These are phyloP conservation scores for Elsinoe perseae DNA, from an alignment of 2,329 filamentous ascomycete genomes.

Conservation along the genomic window DNA sequence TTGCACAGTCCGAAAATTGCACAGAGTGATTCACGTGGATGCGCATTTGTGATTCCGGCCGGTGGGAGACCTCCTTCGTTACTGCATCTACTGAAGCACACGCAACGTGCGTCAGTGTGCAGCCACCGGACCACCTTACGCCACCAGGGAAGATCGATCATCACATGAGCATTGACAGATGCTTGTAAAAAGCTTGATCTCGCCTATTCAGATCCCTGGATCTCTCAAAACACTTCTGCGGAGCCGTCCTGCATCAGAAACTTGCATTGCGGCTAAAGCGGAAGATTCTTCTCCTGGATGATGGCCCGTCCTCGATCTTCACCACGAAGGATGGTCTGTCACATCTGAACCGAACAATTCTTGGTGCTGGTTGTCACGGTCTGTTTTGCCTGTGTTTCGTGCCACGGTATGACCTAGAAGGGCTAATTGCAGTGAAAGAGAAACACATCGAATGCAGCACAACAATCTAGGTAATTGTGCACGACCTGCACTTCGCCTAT, in stretches of 20 bases:
- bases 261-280: conserved; percentile 8
- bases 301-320: neutral
- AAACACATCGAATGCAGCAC: neutral
- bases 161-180: neutral
- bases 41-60: too few species aligned
- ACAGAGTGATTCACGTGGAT: too few species aligned
- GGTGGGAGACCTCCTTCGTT: too few species aligned
- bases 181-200: conserved; percentile 10
- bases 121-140: neutral
- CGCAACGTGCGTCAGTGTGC: neutral
- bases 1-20: too few species aligned
- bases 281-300: conserved; percentile 2
- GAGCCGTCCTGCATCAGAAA: neutral
- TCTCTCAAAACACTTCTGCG: neutral
- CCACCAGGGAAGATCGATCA: neutral
- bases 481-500: too few species aligned
- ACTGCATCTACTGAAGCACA: neutral
- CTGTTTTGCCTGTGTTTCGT: neutral
- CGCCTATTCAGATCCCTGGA: neutral
- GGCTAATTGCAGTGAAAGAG: neutral
- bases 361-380: neutral
- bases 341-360: neutral
- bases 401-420: neutral
- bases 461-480: neutral
- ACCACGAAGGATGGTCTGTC: neutral